Evolutionary conservation across 202 grass and related monocot genomes (phyloP).

Genomic region (Carex sylvatica): DNA sequence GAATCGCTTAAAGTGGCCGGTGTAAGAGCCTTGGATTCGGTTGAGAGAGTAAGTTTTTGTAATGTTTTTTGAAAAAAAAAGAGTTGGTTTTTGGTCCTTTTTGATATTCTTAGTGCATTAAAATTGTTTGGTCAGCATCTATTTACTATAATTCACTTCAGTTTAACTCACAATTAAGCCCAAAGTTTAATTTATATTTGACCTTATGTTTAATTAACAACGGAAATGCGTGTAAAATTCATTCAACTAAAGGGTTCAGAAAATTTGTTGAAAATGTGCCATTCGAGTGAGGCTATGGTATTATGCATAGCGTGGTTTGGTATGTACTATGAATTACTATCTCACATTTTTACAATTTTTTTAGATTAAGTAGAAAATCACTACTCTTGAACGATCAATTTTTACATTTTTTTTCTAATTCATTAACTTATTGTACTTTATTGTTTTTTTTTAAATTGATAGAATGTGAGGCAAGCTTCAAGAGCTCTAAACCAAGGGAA

Average conservation of each 20-base stretch:
- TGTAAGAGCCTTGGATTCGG: conserved; percentile 89
- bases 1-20: conserved; percentile 93
- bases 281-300: no score
- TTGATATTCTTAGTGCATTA: not conserved
- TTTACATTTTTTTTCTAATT: not conserved
- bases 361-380: no score
- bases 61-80: not conserved
- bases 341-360: no score
- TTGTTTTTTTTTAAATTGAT: conserved; percentile 23
- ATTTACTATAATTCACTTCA: not conserved
- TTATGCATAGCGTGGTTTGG: no score
- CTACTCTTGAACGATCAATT: no score
- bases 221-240: not conserved
- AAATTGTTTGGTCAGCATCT: not conserved
- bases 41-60: conserved; percentile 75
- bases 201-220: not conserved
- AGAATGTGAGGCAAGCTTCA: conserved; percentile 95
- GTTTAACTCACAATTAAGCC: not conserved
- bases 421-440: not conserved
- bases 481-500: conserved; percentile 72
- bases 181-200: not conserved
- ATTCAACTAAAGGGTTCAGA: not conserved
- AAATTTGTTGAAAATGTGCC: not conserved
- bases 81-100: not conserved
- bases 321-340: no score